phyloP scores from a whole-genome alignment of 2,329 filamentous ascomycete species.

The Metarhizium album region DNA sequence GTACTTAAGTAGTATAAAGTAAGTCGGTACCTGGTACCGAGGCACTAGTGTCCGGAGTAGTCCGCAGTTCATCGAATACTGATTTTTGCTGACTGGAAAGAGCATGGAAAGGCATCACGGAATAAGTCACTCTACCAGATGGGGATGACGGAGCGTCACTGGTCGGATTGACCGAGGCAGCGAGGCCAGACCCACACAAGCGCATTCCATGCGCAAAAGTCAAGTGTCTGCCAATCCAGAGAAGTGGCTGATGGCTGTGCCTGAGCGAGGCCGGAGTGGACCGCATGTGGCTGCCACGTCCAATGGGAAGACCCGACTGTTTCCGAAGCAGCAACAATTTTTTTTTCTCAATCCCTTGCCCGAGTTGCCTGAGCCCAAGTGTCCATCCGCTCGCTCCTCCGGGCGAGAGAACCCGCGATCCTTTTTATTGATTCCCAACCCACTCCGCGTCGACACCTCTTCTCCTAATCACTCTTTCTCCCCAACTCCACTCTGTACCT shows the following conservation, averaged over 20 bases:
- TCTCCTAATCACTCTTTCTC: constrained; percentile 1
- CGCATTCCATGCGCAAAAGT: background rate
- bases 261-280: constrained; percentile 1
- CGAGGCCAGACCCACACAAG: background rate
- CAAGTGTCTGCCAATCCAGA: background rate
- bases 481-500: constrained; percentile 8
- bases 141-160: background rate
- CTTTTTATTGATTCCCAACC: background rate
- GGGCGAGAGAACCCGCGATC: background rate
- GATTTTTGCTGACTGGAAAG: too few relatives aligned
- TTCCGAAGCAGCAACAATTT: constrained; percentile 4
- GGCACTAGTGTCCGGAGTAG: too few relatives aligned
- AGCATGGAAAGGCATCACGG: too few relatives aligned
- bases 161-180: background rate
- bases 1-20: too few relatives aligned
- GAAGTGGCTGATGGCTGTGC: background rate
- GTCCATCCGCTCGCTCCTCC: background rate
- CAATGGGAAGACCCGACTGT: constrained; percentile 7
- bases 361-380: too few relatives aligned
- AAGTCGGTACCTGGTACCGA: too few relatives aligned
- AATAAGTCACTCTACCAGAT: too few relatives aligned
- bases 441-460: constrained; percentile 2
- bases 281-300: background rate
- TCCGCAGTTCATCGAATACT: too few relatives aligned
- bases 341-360: background rate